Conservation (phyloP, 345 rosid genomes). For the Leavenworthia alabamica region DNA sequence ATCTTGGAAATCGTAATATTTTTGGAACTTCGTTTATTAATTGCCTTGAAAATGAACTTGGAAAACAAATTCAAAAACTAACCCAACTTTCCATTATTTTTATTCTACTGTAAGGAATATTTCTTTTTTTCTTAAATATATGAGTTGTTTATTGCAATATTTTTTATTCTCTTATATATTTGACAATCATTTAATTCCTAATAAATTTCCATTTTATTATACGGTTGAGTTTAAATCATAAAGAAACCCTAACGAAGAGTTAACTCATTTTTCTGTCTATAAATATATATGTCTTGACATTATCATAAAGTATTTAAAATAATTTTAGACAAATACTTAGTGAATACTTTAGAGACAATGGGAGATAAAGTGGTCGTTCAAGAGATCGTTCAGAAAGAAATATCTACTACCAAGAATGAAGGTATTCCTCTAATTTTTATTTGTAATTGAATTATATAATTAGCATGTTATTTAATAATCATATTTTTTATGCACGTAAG, state of each 20-base stretch:
- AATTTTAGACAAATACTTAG: not conserved
- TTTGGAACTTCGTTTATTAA: not conserved
- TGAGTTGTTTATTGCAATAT: not conserved
- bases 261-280: not conserved
- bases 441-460: not conserved
- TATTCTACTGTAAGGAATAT: not conserved
- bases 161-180: not conserved
- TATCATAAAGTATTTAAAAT: not conserved
- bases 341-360: not conserved
- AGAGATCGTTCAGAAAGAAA: not conserved
- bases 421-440: not conserved
- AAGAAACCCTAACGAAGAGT: not conserved
- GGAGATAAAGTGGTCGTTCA: not conserved
- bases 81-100: not conserved
- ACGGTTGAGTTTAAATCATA: not conserved
- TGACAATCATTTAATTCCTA: not conserved
- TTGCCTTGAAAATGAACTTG: not conserved
- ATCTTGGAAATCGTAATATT: not conserved
- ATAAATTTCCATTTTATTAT: not conserved
- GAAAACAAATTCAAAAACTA: not conserved
- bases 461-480: not conserved
- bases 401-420: not conserved
- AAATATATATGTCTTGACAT: not conserved
- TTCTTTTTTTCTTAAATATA: not conserved
- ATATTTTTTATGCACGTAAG: not conserved